Conservation (phyloP, 352 stramenopile genomes). For the Phytophthora lateralis region DNA sequence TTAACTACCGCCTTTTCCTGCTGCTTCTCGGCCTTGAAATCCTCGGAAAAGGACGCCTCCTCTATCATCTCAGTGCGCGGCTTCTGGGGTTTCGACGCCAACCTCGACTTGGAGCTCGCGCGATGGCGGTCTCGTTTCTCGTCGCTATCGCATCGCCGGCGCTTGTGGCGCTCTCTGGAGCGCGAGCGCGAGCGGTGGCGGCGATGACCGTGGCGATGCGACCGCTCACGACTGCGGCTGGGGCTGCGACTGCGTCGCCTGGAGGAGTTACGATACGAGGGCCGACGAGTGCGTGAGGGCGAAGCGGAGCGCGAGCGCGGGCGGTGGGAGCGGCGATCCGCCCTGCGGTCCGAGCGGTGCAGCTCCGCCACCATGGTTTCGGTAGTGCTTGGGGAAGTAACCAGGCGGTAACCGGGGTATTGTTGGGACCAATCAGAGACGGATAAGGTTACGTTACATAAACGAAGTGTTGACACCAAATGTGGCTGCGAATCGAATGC, state of each 20-base stretch:
- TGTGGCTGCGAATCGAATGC: background rate
- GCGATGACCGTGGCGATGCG: conserved; percentile 24
- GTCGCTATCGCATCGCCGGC: conserved; percentile 17
- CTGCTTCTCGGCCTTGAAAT: conserved; percentile 3
- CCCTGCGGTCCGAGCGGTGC: conserved; percentile 5
- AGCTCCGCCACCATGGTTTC: conserved; percentile 1
- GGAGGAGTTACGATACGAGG: conserved; percentile 26
- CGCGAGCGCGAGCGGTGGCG: conserved; percentile 35
- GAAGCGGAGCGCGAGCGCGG: conserved; percentile 11
- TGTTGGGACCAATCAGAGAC: background rate
- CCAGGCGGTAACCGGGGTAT: background rate
- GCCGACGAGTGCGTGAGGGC: conserved; percentile 18
- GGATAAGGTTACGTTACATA: background rate
- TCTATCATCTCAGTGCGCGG: conserved; percentile 1
- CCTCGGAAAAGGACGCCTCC: conserved; percentile 7
- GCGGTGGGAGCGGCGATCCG: conserved; percentile 14
- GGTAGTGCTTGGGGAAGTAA: too few relatives aligned
- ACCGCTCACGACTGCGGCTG: conserved; percentile 38
- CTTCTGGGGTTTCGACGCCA: conserved; percentile 17
- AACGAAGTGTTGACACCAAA: background rate
- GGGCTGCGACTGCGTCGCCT: conserved; percentile 17
- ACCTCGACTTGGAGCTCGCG: conserved; percentile 23
- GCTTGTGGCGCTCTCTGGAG: conserved; percentile 35
- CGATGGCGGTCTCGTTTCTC: conserved; percentile 7
- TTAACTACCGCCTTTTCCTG: background rate